Evolutionary conservation across 2,329 filamentous ascomycete genomes (phyloP).

Genomic region (Plenodomus biglobosus): DNA sequence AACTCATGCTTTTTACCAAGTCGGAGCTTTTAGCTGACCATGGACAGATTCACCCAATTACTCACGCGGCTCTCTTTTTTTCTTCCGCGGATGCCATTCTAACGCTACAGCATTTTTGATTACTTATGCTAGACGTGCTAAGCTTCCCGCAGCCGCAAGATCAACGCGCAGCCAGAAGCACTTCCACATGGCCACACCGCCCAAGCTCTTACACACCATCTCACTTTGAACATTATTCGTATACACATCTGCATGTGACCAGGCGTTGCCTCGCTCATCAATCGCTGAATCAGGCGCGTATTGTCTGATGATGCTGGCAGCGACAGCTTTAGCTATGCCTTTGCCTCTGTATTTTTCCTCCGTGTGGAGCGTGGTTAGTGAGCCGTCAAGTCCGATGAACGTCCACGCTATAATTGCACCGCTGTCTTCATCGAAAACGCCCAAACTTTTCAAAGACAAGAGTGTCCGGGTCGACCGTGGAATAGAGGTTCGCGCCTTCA

Average conservation of each 20-base stretch:
- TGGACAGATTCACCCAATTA: conserved; percentile 14
- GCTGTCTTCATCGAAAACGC: conserved; percentile 48
- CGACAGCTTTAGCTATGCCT: conserved; percentile 65
- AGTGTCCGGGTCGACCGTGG: conserved; percentile 55
- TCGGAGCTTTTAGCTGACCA: background rate
- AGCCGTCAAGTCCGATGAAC: conserved; percentile 64
- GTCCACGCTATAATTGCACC: conserved; percentile 64
- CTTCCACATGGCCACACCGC: conserved; percentile 58
- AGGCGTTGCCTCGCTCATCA: conserved; percentile 50
- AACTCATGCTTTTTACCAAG: conserved; percentile 1
- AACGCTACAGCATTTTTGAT: background rate
- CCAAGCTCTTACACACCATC: conserved; percentile 63
- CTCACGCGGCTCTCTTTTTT: background rate
- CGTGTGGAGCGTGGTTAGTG: conserved; percentile 62
- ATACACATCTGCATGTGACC: conserved; percentile 65
- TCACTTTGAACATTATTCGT: conserved; percentile 62
- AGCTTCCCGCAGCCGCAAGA: conserved; percentile 31
- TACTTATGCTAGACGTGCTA: conserved; percentile 9
- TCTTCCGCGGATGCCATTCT: conserved; percentile 3
- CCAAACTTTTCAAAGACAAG: conserved; percentile 43
- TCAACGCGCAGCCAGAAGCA: conserved; percentile 60
- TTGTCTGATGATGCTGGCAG: conserved; percentile 59
- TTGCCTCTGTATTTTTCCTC: conserved; percentile 61
- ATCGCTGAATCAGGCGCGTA: conserved; percentile 32
- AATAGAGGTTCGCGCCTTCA: conserved; percentile 53